Base-by-base conservation (phyloP, 768 basidiomycete genomes). In the Trametopsis cervina region DNA sequence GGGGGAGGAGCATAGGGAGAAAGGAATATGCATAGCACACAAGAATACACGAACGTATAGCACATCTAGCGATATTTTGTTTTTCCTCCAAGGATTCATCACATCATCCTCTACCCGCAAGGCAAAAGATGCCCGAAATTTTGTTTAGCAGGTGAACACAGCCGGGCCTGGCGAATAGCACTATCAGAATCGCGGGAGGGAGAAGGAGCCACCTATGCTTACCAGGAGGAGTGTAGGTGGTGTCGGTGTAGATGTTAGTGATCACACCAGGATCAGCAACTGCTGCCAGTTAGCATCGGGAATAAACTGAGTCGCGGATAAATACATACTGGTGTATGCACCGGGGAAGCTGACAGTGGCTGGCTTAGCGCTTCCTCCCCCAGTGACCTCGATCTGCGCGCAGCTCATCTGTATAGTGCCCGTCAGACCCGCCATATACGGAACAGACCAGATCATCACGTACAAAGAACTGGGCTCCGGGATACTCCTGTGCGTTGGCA, bases 401-500 rank as follows among this genome's bases (percentile, higher is more conserved):
- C 66, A 66, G 46, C 66, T 65, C 65, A 67, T 67, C 66, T 66
- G 26, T 13, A 23, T 6, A n/a, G n/a, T n/a, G n/a, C n/a, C n/a
- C n/a, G n/a, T 25, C 11, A 21, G 18, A 20, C 11, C 24, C 22
- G 12, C 24, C 11, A 25, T 26, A 18, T 10, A 44, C 24, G 21
- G 7, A 10, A 6, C 12, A 44, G 33, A 36, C n/a, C n/a, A n/a
- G n/a, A n/a, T n/a, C n/a, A n/a, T n/a, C 11, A 39, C 50, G 43
- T 26, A 54, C 76, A 54, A 77, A 80, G 65, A 80, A 66, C 49
- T 79, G 75, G 24, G 78, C 78, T 29, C 78, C 77, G 33, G 74
- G 75, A 55, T 76, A 77, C 9, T 54, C 65, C 3, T 53, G 43
- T 0, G 72, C 74, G 15, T 59, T 69, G 49, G 71, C 73, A 26